Base-by-base conservation (phyloP, 108 stramenopile genomes). In the Aurantiochytrium sp. region DNA sequence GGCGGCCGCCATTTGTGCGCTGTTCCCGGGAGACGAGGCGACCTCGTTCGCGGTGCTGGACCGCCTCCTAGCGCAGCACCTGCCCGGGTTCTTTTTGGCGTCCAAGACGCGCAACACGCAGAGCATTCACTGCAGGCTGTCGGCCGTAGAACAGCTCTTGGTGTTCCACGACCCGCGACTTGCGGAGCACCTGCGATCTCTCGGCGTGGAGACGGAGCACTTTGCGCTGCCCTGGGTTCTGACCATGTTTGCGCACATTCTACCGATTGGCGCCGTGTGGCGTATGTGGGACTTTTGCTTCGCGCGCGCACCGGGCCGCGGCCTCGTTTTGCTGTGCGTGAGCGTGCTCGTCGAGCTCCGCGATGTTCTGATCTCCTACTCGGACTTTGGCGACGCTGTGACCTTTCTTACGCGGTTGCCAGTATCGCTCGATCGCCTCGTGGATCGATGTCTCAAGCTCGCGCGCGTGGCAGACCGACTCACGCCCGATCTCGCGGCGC, bases 201-300 rank as follows among this genome's bases (percentile, higher is more conserved):
- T 81, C 12, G 73, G 73, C n/a, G 73, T 81, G 0, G 45, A 81
- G 45, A 2, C 45, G 1, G 73, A 81, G 1, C 73, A 48, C 45
- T 81, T 81, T 48, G 73, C 73, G 21, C 39, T 81, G 50, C 73
- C 73, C 39, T 81, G 73, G 73, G 27, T 81, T 30, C 45, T 81
- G 42, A 81, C 73, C 8, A 81, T 81, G 73, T 81, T 81, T 48
- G 73, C 73, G 39, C 73, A 81, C 30, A 24, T 81, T 39, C 30
- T 81, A 6, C 73, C 73, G 17, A 17, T 81, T 15, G 73, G 30
- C 39, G 30, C 45, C n/a, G 39, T 81, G 12, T 41, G 39, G 39
- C 39, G 39, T 24, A 81, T 81, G 42, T 81, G 73, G 73, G 73
- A 81, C 45, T 81, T 81, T 30, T 48, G 39, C 24, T 19, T 81